Evolutionary conservation across 306 rosid species (phyloP).

Genomic region (Fagus sylvatica): DNA sequence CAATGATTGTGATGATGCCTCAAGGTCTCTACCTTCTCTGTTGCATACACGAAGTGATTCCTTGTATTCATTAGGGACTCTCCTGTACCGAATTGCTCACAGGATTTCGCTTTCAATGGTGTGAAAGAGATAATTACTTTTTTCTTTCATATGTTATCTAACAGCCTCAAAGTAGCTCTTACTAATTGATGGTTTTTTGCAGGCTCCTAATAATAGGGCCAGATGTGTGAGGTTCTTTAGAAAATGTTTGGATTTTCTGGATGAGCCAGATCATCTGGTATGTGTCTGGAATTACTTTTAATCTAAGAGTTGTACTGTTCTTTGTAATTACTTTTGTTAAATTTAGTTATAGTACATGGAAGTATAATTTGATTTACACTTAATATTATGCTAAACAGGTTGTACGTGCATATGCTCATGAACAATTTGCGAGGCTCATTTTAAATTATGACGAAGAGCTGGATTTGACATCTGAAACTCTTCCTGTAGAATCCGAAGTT

Average conservation of each 20-base stretch:
- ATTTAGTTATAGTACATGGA: background rate
- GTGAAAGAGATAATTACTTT: constrained; percentile 27
- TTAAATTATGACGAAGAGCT: constrained; percentile 72
- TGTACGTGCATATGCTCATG: constrained; percentile 93
- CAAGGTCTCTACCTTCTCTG: constrained; percentile 68
- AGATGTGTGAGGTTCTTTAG: constrained; percentile 82
- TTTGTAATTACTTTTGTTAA: constrained; percentile 14
- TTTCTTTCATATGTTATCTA: constrained; percentile 18
- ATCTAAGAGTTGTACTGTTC: background rate
- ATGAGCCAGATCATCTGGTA: constrained; percentile 94
- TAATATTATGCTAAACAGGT: constrained; percentile 57
- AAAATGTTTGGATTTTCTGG: constrained; percentile 86
- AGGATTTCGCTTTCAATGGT: constrained; percentile 95
- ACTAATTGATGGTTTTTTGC: constrained; percentile 44
- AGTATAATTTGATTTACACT: constrained; percentile 25
- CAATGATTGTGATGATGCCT: constrained; percentile 55
- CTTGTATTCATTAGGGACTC: constrained; percentile 82
- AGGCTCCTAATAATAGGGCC: constrained; percentile 80
- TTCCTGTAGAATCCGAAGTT: constrained; percentile 58
- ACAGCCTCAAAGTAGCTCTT: constrained; percentile 13
- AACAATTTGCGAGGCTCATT: constrained; percentile 95
- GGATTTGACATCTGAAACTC: constrained; percentile 66
- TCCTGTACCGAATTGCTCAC: constrained; percentile 89
- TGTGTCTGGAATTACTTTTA: constrained; percentile 19
- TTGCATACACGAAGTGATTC: constrained; percentile 78